Evolutionary conservation across 176 grass and related monocot species (phyloP).

Genomic region (Triticum urartu): DNA sequence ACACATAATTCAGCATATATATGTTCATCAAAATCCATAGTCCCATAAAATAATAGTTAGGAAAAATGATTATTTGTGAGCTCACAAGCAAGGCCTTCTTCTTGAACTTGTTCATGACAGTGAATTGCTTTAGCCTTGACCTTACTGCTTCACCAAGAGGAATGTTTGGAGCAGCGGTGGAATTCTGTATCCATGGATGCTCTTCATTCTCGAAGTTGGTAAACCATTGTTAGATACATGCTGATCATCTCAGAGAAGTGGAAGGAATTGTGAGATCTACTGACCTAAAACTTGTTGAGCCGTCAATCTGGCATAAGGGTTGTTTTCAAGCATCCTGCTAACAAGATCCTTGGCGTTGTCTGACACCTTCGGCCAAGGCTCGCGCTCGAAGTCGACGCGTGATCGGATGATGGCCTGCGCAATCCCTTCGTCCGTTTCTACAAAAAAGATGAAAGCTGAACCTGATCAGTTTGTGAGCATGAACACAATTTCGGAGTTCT

Average conservation of each 20-base stretch:
- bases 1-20: background rate
- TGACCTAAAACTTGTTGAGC: constrained; percentile 82
- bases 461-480: background rate
- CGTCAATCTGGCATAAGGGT: constrained; percentile 56
- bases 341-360: constrained; percentile 91
- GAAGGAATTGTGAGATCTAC: background rate
- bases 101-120: constrained; percentile 90
- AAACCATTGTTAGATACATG: constrained; percentile 32
- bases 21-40: background rate
- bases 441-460: background rate
- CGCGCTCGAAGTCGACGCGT: constrained; percentile 54
- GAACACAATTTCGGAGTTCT: background rate
- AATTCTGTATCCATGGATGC: constrained; percentile 84
- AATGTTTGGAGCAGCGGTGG: constrained; percentile 56
- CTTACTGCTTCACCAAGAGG: constrained; percentile 72
- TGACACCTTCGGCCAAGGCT: constrained; percentile 85
- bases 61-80: background rate
- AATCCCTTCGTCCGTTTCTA: constrained; percentile 91
- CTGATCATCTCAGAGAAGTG: background rate
- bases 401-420: constrained; percentile 75
- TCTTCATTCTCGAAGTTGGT: constrained; percentile 39
- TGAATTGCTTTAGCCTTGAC: constrained; percentile 67
- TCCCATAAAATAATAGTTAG: background rate
- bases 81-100: constrained; percentile 70
- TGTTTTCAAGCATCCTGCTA: constrained; percentile 75